Evolutionary conservation across 169 alveolate genomes (phyloP), one percentile per base, ranked within the genome.

Genomic region (Cryptosporidium felis): DNA sequence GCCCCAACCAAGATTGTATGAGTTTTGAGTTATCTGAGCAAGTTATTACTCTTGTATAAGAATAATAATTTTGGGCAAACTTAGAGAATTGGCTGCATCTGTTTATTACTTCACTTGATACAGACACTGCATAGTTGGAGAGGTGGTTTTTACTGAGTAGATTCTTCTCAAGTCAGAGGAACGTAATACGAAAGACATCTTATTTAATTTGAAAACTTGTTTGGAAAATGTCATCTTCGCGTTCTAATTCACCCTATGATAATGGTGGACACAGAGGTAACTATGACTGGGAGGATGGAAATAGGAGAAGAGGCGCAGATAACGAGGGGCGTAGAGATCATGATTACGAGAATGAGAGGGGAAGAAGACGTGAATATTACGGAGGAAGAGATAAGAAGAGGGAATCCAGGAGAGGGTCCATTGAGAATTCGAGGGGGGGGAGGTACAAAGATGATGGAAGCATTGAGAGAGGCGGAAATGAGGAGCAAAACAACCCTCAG

Each of bases 181-280:
- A 53, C 38, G 3, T 12, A 56, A 10, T 14, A n/a, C 18, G 40
- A 21, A 16, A 58, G 66, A 58, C 44, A 36, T 21, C 47, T 12
- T 9, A 36, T 60, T 60, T 38, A n/a, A 8, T 47, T 23, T 47
- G 23, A 23, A 47, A 61, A 26, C 12, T 16, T 38, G 40, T n/a
- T 34, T 38, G 21, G 14, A 61, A 16, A 40, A 74, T 74, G 85
- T 49, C 74, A 53, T 74, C 85, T 74, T 74, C 85, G 56, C 65
- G 85, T 40, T 74, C 85, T 18, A 74, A 56, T 56, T 74, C 85
- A 34, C 85, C 74, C 16, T 74, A 74, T 74, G 58, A 42, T 23
- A 38, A 32, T 2, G 85, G 56, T 23, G 42, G 67, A 41, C 53
- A 53, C 42, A 49, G 66, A 46, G 59, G 61, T 16, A 18, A 9